phyloP scores from a whole-genome alignment of 768 basidiomycete genomes.

The Psilocybe cyanescens region DNA sequence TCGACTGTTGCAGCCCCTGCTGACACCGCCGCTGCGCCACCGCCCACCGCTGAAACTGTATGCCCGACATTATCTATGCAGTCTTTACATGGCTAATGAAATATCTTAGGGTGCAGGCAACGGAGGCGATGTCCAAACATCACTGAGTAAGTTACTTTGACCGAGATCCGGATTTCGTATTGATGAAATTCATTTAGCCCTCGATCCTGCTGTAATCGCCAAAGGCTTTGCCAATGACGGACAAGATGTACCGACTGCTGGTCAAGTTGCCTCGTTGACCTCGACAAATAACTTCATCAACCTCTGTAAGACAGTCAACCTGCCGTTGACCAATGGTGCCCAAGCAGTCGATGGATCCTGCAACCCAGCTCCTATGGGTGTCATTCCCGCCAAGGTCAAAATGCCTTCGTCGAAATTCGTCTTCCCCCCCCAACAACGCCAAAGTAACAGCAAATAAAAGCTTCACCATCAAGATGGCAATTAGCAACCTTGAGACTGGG shows the following conservation, averaged over 20 bases:
- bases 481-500: conserved; percentile 52
- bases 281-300: conserved; percentile 73
- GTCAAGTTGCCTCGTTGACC: conserved; percentile 58
- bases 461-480: conserved; percentile 57
- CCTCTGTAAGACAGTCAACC: conserved; percentile 50
- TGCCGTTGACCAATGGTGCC: conserved; percentile 58
- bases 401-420: conserved; percentile 57
- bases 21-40: not conserved
- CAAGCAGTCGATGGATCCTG: conserved; percentile 56
- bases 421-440: conserved; percentile 49
- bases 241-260: conserved; percentile 43
- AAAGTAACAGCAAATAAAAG: conserved; percentile 46
- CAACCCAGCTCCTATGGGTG: conserved; percentile 65
- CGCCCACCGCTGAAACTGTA: conserved; percentile 1
- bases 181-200: conserved; percentile 29
- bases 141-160: conserved; percentile 30
- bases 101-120: conserved; percentile 3
- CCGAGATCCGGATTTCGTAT: not conserved
- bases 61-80: not conserved
- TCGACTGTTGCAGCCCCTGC: not conserved
- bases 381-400: conserved; percentile 49
- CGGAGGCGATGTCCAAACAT: conserved; percentile 36
- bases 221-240: conserved; percentile 52
- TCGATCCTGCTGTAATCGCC: conserved; percentile 50
- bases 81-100: not conserved